Evolutionary conservation across 225 moss, liverwort and hornwort species (phyloP).

Genomic region (Marchantia polymorpha): DNA sequence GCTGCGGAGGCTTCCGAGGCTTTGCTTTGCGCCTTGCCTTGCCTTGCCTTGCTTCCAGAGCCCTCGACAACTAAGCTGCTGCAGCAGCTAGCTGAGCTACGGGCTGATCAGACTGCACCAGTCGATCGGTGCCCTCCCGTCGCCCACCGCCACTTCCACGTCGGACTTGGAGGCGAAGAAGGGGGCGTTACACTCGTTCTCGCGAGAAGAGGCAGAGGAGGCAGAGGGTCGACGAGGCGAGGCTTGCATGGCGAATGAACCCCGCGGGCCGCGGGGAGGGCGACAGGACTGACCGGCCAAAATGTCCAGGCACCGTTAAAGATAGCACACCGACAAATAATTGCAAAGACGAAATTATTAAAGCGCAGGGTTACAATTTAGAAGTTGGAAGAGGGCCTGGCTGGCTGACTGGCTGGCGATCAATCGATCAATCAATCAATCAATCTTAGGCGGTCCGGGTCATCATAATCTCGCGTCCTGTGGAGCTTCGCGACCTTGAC

Average conservation of each 20-base stretch:
- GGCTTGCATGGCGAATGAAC: background rate
- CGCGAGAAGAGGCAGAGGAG: background rate
- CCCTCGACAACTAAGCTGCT: background rate
- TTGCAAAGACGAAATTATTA: conserved; percentile 6
- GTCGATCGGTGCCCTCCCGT: background rate
- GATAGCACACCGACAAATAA: conserved; percentile 19
- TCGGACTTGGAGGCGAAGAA: background rate
- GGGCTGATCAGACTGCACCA: background rate
- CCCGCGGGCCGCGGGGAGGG: no score
- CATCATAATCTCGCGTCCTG: background rate
- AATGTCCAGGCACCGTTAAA: conserved; percentile 14
- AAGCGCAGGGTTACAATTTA: background rate
- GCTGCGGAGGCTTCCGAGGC: background rate
- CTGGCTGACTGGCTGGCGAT: no score
- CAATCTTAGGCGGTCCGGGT: background rate
- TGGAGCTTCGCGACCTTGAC: background rate
- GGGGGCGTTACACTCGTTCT: background rate
- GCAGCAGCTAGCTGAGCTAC: background rate
- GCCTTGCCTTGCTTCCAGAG: background rate
- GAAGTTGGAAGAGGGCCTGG: no score
- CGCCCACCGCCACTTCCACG: background rate
- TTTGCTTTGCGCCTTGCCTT: background rate
- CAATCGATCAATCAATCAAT: no score
- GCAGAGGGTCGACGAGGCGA: background rate
- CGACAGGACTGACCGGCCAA: background rate